Percentiles rank a stretch among this genome's conserved stretches.
phyloP scores from a whole-genome alignment of 257 asterid species.

The Gardenia jasminoides region DNA sequence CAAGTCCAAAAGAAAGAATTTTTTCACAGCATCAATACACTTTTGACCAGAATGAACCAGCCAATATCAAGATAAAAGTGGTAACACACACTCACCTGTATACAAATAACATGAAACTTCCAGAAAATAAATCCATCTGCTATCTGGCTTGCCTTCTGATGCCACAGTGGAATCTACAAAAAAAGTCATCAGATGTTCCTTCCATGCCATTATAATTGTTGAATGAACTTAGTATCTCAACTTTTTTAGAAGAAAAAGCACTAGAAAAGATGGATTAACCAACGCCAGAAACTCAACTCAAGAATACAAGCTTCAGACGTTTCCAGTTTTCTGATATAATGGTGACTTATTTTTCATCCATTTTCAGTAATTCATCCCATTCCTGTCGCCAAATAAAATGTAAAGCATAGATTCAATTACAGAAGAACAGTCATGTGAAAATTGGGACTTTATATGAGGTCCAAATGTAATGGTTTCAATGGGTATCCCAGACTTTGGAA shows the following conservation, averaged over 20 bases:
- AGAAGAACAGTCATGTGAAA: background rate
- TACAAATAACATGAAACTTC: constrained; percentile 90
- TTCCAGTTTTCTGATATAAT: background rate
- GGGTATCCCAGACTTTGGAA: background rate
- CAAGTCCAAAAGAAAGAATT: background rate
- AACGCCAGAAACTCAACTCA: background rate
- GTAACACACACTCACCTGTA: constrained; percentile 52
- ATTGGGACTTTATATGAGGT: background rate
- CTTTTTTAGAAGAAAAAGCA: background rate
- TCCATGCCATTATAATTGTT: background rate
- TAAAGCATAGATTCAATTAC: background rate
- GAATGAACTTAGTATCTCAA: background rate
- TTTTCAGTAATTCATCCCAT: background rate
- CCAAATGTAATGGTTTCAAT: background rate
- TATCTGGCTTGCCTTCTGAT: constrained; percentile 94
- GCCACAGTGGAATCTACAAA: constrained; percentile 83
- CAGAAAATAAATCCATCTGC: constrained; percentile 86
- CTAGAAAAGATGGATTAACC: background rate
- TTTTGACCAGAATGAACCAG: constrained; percentile 19
- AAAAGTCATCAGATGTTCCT: constrained; percentile 1
- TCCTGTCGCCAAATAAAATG: no score
- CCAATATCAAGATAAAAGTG: background rate
- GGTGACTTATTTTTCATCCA: background rate
- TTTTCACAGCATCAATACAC: constrained; percentile 2
- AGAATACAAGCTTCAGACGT: background rate